Percentiles rank a stretch among this genome's conserved stretches.
These are phyloP conservation scores for Cordyceps javanica DNA, from an alignment of 2,329 filamentous ascomycete genomes.

Conservation along the genomic window DNA sequence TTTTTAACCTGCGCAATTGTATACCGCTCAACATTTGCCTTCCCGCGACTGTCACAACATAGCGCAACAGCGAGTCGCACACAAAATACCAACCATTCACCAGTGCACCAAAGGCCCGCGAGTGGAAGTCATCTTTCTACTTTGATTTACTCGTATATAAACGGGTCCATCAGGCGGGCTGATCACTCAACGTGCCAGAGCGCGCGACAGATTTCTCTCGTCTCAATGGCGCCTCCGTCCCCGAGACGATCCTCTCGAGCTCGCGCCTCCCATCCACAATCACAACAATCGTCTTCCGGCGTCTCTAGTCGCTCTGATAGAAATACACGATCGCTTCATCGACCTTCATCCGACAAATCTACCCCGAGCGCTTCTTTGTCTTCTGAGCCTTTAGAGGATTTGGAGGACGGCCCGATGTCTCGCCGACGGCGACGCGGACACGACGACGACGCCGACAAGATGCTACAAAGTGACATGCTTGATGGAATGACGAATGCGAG, in stretches of 20 bases:
- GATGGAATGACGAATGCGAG: constrained; percentile 54
- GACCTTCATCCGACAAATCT: constrained; percentile 70
- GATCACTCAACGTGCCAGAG: constrained; percentile 21
- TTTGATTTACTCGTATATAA: neutral
- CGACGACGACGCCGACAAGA: constrained; percentile 51
- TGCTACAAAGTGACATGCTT: constrained; percentile 34
- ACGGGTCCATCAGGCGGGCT: constrained; percentile 11
- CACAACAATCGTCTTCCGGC: constrained; percentile 73
- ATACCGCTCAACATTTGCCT: neutral
- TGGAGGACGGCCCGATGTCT: constrained; percentile 65
- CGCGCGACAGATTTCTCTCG: constrained; percentile 14
- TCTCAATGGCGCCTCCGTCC: constrained; percentile 55
- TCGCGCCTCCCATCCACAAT: constrained; percentile 69
- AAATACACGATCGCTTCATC: constrained; percentile 64
- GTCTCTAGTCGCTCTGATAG: constrained; percentile 72
- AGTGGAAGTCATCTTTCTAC: neutral
- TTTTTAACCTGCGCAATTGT: neutral
- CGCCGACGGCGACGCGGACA: constrained; percentile 74
- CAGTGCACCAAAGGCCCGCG: neutral
- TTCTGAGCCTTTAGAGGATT: constrained; percentile 61
- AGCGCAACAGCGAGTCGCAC: neutral
- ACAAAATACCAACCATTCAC: constrained; percentile 5
- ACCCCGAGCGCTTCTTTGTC: constrained; percentile 67
- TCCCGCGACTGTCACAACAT: neutral
- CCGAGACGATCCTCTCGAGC: constrained; percentile 89